A percentile compares a stretch with the other conserved stretches of the same genome.
Conservation (phyloP, 495 filamentous ascomycete genomes). For the Collariella sp. region DNA sequence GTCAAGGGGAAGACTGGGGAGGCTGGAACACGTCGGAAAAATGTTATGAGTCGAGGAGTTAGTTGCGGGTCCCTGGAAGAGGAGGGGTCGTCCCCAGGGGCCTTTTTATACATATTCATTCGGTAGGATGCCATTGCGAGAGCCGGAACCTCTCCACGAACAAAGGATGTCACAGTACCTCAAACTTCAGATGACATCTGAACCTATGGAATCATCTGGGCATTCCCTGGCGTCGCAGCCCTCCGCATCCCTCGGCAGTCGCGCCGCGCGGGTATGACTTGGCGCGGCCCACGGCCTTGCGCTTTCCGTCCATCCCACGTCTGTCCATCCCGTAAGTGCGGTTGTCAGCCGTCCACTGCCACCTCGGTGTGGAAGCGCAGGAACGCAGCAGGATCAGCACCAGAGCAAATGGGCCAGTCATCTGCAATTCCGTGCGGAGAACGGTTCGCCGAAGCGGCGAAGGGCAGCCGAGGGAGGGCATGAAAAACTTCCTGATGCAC, state of each 20-base stretch:
- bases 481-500: not conserved
- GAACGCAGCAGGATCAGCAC: not conserved
- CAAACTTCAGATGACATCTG: not conserved
- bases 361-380: not conserved
- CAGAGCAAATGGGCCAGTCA: not conserved
- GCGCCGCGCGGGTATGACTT: not conserved
- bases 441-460: not conserved
- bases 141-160: not conserved
- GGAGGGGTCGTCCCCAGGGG: too few species aligned
- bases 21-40: too few species aligned
- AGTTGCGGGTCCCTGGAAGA: too few species aligned
- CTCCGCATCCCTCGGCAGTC: not conserved
- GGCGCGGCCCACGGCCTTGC: not conserved
- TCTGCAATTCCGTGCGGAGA: not conserved
- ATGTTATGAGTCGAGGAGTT: too few species aligned
- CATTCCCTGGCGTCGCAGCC: not conserved
- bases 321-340: not conserved
- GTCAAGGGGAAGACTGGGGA: too few species aligned
- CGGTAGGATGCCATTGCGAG: too few species aligned
- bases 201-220: too few species aligned
- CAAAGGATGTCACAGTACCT: not conserved
- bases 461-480: not conserved
- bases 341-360: slow-evolving; percentile 3
- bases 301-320: not conserved
- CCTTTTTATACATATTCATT: too few species aligned